Conservation (phyloP, 106 monocot genomes). For the Acorus gramineus region DNA sequence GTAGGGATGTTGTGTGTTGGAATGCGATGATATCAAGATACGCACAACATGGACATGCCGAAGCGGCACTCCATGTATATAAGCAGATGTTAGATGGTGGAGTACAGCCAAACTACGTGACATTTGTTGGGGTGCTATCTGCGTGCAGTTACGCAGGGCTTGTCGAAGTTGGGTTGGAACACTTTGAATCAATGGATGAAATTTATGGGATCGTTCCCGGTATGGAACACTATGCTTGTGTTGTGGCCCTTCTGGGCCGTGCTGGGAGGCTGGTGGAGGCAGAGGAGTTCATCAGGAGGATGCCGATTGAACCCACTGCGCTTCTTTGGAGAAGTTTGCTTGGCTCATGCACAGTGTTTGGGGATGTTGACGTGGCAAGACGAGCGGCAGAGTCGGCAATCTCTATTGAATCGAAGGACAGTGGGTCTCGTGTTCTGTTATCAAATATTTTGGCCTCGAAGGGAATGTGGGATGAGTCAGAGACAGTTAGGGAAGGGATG, state of each 20-base stretch:
- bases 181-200: slow-evolving; percentile 54
- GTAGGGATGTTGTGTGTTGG: slow-evolving; percentile 65
- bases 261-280: slow-evolving; percentile 61
- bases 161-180: slow-evolving; percentile 52
- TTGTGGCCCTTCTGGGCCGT: slow-evolving; percentile 61
- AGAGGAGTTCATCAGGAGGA: slow-evolving; percentile 47
- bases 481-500: slow-evolving; percentile 47
- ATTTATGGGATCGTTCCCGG: slow-evolving; percentile 57
- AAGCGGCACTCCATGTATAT: slow-evolving; percentile 58
- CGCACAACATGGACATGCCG: slow-evolving; percentile 65
- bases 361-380: slow-evolving; percentile 61
- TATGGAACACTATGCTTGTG: slow-evolving; percentile 73
- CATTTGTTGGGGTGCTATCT: slow-evolving; percentile 71
- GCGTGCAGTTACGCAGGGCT: slow-evolving; percentile 78
- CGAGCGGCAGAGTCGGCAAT: slow-evolving; percentile 64
- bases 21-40: slow-evolving; percentile 85
- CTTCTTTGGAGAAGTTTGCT: slow-evolving; percentile 74
- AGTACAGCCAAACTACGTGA: slow-evolving; percentile 58
- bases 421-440: slow-evolving; percentile 63
- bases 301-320: slow-evolving; percentile 53
- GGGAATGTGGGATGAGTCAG: slow-evolving; percentile 59
- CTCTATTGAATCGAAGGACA: slow-evolving; percentile 32
- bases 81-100: slow-evolving; percentile 30
- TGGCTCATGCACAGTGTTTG: slow-evolving; percentile 44
- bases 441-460: slow-evolving; percentile 83